These are phyloP conservation scores for Magnaporthiopsis rhizophila DNA, from an alignment of 2,329 filamentous ascomycete species.

Conservation along the genomic window DNA sequence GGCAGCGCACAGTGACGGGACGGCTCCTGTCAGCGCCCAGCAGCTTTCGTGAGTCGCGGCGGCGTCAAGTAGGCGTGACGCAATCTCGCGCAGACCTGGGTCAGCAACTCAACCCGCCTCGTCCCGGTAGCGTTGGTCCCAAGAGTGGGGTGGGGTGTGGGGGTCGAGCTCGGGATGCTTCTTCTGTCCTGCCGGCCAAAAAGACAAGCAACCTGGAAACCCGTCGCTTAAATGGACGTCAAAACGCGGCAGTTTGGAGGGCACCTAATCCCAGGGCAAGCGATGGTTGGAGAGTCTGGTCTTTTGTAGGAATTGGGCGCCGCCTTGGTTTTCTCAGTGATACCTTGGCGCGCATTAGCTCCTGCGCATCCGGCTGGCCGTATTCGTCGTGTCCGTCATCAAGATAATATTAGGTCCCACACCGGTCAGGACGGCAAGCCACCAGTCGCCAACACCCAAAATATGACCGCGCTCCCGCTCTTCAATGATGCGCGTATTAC, in stretches of 20 bases:
- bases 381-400: not conserved
- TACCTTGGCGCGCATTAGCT: not conserved
- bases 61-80: not conserved
- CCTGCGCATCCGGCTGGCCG: not conserved
- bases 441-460: not conserved
- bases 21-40: not conserved
- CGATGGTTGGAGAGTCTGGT: not conserved
- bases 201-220: not conserved
- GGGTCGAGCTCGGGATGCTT: not conserved
- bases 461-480: too few species aligned
- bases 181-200: not conserved
- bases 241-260: not conserved
- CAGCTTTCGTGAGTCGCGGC: not conserved
- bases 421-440: not conserved
- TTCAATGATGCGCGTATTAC: not conserved
- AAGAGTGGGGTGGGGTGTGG: not conserved
- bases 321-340: not conserved
- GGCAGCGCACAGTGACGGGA: not conserved
- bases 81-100: not conserved
- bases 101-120: not conserved
- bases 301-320: not conserved
- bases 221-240: not conserved
- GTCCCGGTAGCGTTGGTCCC: not conserved
- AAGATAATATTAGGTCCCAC: not conserved
- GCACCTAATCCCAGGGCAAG: not conserved